Conservation (phyloP, 495 filamentous ascomycete genomes). For the Chaetomium fimeti region DNA sequence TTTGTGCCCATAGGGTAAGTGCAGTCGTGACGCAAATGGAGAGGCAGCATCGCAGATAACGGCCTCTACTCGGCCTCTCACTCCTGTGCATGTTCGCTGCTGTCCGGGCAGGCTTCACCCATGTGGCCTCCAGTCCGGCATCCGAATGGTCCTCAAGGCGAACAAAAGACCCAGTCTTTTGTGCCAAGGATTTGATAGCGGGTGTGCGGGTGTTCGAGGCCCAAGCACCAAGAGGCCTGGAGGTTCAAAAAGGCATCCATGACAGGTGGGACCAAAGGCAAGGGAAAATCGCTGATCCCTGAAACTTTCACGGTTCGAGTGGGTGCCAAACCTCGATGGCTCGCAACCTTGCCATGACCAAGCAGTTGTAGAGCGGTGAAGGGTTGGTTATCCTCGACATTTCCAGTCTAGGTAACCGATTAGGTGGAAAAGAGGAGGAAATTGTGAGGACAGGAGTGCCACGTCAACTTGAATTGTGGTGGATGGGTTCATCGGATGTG, state of each 20-base stretch:
- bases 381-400: neutral
- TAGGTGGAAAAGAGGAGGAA: neutral
- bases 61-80: too few species aligned
- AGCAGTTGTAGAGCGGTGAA: constrained; percentile 16
- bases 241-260: constrained; percentile 4
- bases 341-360: constrained; percentile 6
- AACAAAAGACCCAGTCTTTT: neutral
- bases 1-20: too few species aligned
- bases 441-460: neutral
- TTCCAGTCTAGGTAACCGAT: neutral
- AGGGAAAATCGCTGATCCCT: constrained; percentile 22
- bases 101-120: neutral
- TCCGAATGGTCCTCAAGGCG: neutral
- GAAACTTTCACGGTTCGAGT: constrained; percentile 16
- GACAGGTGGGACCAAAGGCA: constrained; percentile 21
- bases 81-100: too few species aligned
- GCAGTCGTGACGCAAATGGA: too few species aligned
- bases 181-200: neutral
- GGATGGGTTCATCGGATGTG: constrained; percentile 9
- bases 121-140: neutral
- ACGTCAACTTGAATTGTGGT: constrained; percentile 9
- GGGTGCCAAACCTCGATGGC: constrained; percentile 21
- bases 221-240: constrained; percentile 4
- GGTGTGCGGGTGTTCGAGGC: constrained; percentile 13
- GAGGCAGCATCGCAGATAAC: too few species aligned